Conservation (phyloP, 768 basidiomycete genomes). For the Pleurotus citrinopileatus region DNA sequence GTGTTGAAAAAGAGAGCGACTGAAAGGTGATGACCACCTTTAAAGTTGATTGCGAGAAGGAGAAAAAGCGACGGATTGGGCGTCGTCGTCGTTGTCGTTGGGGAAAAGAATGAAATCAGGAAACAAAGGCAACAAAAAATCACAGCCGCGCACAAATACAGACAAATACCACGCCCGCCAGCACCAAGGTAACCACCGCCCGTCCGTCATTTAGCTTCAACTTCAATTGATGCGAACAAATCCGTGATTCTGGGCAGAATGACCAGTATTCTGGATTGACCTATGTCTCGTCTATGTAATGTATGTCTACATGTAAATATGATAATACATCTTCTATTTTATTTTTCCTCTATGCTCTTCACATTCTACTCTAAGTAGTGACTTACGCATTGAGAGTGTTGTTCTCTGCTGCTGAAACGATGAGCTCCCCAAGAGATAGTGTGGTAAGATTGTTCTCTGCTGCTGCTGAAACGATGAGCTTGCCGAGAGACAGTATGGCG, state of each 20-base stretch:
- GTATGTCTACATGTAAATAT: constrained; percentile 6
- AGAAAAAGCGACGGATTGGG: constrained; percentile 18
- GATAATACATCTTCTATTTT: constrained; percentile 5
- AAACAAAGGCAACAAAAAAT: constrained; percentile 1
- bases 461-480: no score
- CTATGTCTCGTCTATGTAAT: not conserved
- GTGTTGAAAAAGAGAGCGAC: constrained; percentile 14
- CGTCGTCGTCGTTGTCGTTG: constrained; percentile 7
- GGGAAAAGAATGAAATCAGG: not conserved
- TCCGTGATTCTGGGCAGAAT: not conserved
- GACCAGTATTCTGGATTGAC: no score
- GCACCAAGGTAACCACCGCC: not conserved
- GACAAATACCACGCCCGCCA: not conserved
- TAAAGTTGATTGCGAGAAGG: constrained; percentile 7
- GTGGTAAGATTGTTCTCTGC: not conserved
- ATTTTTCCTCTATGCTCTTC: not conserved
- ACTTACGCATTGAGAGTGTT: not conserved
- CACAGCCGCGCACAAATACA: not conserved
- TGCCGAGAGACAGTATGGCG: not conserved
- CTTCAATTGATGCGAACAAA: not conserved
- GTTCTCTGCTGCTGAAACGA: not conserved
- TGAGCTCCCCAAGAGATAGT: not conserved
- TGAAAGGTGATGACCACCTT: constrained; percentile 17
- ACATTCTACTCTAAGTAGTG: no score
- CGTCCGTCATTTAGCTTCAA: not conserved